These are phyloP conservation scores for Mucor sp. DNA, from an alignment of 371 early-diverging fungal species.

Conservation along the genomic window DNA sequence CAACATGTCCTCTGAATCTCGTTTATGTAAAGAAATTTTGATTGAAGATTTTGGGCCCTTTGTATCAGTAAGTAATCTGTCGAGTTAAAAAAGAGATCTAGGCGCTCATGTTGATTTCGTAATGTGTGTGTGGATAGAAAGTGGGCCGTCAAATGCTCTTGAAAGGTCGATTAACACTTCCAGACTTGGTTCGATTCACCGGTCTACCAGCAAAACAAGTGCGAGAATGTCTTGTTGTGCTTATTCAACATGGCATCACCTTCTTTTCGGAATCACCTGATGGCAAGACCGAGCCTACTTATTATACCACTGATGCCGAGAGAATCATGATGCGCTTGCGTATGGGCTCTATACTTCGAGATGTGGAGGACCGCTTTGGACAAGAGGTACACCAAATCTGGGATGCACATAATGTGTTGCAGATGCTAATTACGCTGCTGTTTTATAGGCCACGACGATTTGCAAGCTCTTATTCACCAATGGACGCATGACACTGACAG, in stretches of 20 bases:
- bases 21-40: conserved; percentile 50
- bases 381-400: conserved; percentile 46
- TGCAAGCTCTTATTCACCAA: conserved; percentile 34
- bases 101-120: too few species aligned
- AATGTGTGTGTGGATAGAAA: conserved; percentile 26
- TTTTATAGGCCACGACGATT: conserved; percentile 28
- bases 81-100: neutral
- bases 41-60: conserved; percentile 50
- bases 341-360: conserved; percentile 65
- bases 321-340: conserved; percentile 67
- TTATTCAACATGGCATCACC: conserved; percentile 47
- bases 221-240: conserved; percentile 39
- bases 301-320: conserved; percentile 61
- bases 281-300: conserved; percentile 60
- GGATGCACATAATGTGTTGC: neutral
- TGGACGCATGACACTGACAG: conserved; percentile 39
- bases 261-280: conserved; percentile 51
- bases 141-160: conserved; percentile 42
- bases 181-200: conserved; percentile 45
- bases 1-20: conserved; percentile 42
- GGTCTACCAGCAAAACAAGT: conserved; percentile 35
- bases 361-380: conserved; percentile 66
- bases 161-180: conserved; percentile 47
- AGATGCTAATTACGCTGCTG: neutral
- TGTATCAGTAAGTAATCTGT: conserved; percentile 35